Base-by-base conservation (phyloP, 129 eudicot species). In the Helianthus annuus region DNA sequence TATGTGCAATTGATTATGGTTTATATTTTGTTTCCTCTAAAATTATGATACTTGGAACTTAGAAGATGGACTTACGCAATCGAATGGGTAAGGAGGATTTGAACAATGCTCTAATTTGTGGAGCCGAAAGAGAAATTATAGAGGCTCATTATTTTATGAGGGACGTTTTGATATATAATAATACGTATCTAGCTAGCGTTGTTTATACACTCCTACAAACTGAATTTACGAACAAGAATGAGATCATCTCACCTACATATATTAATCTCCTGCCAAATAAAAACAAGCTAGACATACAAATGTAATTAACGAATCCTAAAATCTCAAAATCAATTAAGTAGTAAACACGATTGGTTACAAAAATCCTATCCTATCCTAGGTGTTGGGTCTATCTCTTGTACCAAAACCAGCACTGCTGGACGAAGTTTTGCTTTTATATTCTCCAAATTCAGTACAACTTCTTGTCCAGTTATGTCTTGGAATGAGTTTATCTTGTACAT, bases 381-480 rank as follows among this genome's bases (percentile, higher is more conserved):
- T 24, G 17, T 52, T 40, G 6, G 57, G 48, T 68, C 46, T 38
- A 2, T 69, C 81, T 61, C 52, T 62, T 13, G 70, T 84, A 2
- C 68, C 90, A 7, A 85, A 84, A 19, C 86, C 86, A 64, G 70
- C 74, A 73, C 75, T 76, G 5, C 84, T 87, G 0, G 78, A 68
- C 9, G 75, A 54, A 5, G 68, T 64, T 70, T 81, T 77, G 77
- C 77, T 83, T 70, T 65, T 79, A 53, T 71, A 85, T 34, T 92
- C 90, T 11, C 96, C 95, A 51, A 92, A 92, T 11, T 81, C 76
- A 0, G 91, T 83, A 64, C 91, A 87, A 71, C 96, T 92, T 80
- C 76, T 77, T 54, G 86, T 87, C 70, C 72, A 59, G 40, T 72
- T 78, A 77, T 84, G 94, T 24, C 82, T 84, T 13, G 83, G 79